Percentiles rank a stretch among this genome's conserved stretches.
Evolutionary conservation across 345 rosid species (phyloP).

Genomic region (Lepidium didymum): DNA sequence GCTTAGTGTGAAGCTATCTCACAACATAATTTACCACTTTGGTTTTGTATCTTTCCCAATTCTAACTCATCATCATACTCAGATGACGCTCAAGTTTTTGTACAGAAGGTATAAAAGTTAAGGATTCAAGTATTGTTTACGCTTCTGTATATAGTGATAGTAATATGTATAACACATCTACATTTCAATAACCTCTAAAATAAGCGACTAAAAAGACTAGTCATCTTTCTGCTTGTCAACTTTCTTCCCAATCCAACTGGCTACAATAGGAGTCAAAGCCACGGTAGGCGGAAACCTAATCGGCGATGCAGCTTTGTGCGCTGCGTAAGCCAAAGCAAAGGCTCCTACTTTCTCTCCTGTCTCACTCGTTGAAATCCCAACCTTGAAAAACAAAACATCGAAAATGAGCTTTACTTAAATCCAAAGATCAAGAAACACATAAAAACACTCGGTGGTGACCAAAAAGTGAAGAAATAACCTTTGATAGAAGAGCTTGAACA

Average conservation of each 20-base stretch:
- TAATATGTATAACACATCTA: not conserved
- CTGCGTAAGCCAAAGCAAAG: conserved; percentile 82
- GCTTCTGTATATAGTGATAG: not conserved
- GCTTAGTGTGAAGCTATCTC: not conserved
- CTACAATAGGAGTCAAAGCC: conserved; percentile 85
- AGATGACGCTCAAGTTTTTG: not conserved
- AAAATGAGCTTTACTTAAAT: not conserved
- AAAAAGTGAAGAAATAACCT: conserved; percentile 31
- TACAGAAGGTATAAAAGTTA: not conserved
- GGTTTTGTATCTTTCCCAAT: not conserved
- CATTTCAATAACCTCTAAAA: not conserved
- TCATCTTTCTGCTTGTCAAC: conserved; percentile 39
- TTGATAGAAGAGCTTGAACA: conserved; percentile 65
- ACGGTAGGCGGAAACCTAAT: conserved; percentile 90
- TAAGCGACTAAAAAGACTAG: not conserved
- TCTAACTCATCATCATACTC: not conserved
- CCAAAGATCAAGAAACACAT: not conserved
- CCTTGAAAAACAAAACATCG: conserved; percentile 31
- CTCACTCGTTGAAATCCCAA: conserved; percentile 62
- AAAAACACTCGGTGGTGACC: not conserved
- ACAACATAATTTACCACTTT: not conserved
- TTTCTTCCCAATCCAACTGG: conserved; percentile 85
- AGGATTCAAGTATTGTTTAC: not conserved
- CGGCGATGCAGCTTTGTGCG: conserved; percentile 96
- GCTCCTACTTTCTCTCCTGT: conserved; percentile 84